Conservation (phyloP, 352 stramenopile species). For the Phytophthora capsici region DNA sequence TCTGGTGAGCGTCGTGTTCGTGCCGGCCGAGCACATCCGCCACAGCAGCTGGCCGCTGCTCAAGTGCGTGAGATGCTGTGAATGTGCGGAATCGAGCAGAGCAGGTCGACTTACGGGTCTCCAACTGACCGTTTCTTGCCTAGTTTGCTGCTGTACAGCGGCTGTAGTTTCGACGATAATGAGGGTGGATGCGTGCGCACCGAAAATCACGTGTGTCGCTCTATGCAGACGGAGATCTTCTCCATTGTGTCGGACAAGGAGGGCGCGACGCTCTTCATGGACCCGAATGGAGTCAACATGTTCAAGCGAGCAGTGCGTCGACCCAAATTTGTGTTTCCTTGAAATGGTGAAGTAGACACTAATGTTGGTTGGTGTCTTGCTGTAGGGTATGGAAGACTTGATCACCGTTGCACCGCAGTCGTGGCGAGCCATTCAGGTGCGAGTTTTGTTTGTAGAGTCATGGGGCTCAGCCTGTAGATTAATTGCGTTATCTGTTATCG, state of each 20-base stretch:
- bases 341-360: not conserved
- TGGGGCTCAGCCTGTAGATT: not conserved
- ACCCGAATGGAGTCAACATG: conserved; percentile 82
- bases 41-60: conserved; percentile 83
- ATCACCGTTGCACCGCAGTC: conserved; percentile 74
- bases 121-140: conserved; percentile 3
- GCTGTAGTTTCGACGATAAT: conserved; percentile 83
- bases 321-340: not conserved
- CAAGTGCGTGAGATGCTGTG: conserved; percentile 63
- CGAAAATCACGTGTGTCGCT: conserved; percentile 70
- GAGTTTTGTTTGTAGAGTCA: not conserved
- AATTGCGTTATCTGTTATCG: conserved; percentile 5
- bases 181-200: conserved; percentile 52
- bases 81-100: conserved; percentile 15
- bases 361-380: conserved; percentile 5
- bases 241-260: conserved; percentile 82
- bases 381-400: conserved; percentile 66
- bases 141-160: conserved; percentile 83
- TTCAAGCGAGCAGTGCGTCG: conserved; percentile 72
- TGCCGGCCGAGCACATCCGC: conserved; percentile 69
- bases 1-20: conserved; percentile 84
- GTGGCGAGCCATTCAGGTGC: conserved; percentile 84
- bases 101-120: not conserved
- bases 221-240: conserved; percentile 85
- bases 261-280: conserved; percentile 84